Conservation (phyloP, 2,329 filamentous ascomycete species). For the Basipetospora chlamydospora region DNA sequence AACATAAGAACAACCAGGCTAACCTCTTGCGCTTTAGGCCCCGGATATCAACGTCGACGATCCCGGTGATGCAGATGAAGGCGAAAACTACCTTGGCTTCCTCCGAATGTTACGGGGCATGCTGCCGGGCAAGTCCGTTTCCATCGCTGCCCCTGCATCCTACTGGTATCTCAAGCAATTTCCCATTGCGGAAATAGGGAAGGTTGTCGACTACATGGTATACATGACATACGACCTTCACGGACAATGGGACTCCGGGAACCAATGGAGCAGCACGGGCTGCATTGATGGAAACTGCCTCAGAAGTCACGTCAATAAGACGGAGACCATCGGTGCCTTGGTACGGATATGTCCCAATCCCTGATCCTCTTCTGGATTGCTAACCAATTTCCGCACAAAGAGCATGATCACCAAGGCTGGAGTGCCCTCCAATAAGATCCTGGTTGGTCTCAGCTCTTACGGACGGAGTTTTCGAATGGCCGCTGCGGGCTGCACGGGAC, state of each 20-base stretch:
- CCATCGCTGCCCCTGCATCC: slow-evolving; percentile 22
- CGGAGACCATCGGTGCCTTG: slow-evolving; percentile 16
- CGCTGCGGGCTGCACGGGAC: slow-evolving; percentile 12
- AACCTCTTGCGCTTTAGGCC: background rate
- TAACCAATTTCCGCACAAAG: background rate
- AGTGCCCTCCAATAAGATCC: slow-evolving; percentile 15
- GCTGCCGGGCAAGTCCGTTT: slow-evolving; percentile 14
- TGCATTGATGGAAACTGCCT: slow-evolving; percentile 19
- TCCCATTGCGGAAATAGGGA: slow-evolving; percentile 17
- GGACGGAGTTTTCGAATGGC: slow-evolving; percentile 19
- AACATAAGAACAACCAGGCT: background rate
- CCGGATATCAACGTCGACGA: background rate
- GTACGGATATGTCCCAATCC: slow-evolving; percentile 13
- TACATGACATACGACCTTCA: slow-evolving; percentile 22
- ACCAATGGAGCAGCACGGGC: slow-evolving; percentile 6
- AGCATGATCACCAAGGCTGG: slow-evolving; percentile 18
- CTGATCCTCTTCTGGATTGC: background rate
- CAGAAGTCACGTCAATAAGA: slow-evolving; percentile 20
- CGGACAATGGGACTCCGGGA: slow-evolving; percentile 15
- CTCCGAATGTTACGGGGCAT: slow-evolving; percentile 11
- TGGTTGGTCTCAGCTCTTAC: slow-evolving; percentile 18
- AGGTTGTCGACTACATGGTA: slow-evolving; percentile 18
- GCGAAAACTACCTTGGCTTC: slow-evolving; percentile 17
- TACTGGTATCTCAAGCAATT: slow-evolving; percentile 24
- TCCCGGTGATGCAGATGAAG: slow-evolving; percentile 12